Base-by-base conservation (phyloP, 495 filamentous ascomycete genomes). In the Penicillium silybi region DNA sequence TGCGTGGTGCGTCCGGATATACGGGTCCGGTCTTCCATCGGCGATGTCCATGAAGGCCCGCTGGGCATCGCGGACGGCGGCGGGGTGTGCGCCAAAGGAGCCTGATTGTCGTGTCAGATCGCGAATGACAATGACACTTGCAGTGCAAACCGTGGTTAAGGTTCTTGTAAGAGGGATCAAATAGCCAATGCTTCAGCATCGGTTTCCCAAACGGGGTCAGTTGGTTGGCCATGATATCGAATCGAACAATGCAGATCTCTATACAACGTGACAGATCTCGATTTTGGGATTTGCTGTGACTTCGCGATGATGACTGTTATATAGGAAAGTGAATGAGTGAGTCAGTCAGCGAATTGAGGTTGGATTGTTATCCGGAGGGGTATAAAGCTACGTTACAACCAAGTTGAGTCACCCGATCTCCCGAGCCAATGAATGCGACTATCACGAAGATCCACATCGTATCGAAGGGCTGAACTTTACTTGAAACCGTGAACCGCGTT, bases 1-100 rank as follows among this genome's bases (percentile, higher is more conserved):
- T 0, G 82, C 77, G 48, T 81, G 80, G 0, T 77, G 71, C 53
- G 80, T 83, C 17, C 86, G 81, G 56, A 90, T 81, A 71, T 90
- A 97, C 18, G 67, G 61, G 70, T 95, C 89, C 0, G 90, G 87
- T 8, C 63, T 69, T 1, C 74, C 54, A 71, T 97, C 92, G 47
- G 75, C 68, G 1, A 66, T 56, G 48, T 77, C 70, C 66, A 91
- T 82, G 58, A 80, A 85, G 27, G 67, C 44, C 29, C 75, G 78
- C 17, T 84, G 76, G n/a, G 72, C 73, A 5, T 77, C 61, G 32
- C 77, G 79, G 57, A 96, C 74, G 32, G 69, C 50, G 10, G 58
- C 66, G 11, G 92, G 90, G 59, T 84, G 82, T 10, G 88, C 81
- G 16, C 91, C 91, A 66, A 87, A 96, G 19, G 91, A 90, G 48